Evolutionary conservation across 163 green algal species (phyloP), one percentile per base, ranked within the genome.

Genomic region (Prototheca stagnorum): DNA sequence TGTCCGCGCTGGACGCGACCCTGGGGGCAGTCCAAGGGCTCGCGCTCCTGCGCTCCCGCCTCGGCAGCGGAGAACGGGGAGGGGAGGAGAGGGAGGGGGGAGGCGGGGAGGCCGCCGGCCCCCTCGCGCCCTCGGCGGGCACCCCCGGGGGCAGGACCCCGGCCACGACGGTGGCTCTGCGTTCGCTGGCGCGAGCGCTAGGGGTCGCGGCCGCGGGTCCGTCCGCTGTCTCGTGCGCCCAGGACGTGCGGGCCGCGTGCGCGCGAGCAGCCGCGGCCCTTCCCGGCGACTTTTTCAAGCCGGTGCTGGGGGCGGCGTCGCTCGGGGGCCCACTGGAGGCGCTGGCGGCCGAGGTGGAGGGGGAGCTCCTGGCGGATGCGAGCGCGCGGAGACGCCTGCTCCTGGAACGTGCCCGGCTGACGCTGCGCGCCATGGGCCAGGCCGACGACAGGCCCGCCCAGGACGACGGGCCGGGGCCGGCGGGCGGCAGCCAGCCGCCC

Each of bases 331-430:
- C 24, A 3, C 36, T 68, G 20, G 27, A 39, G 16, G 3, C 44
- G 34, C 44, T 72, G 28, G 35, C 69, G 47, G 1, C n/a, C 3
- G 65, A 79, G 6, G 55, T 81, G 4, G 44, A 77, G 43, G 36
- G 20, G 3, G 62, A 43, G 34, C 45, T 79, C n/a, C 41, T 43
- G 0, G 26, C 28, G 0, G 74, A 83, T 53, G 73, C 76, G 37
- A 31, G 19, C 14, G 21, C 82, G 44, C 57, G 74, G 16, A 51
- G 74, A 20, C 60, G 51, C 35, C 82, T 83, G 74, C 62, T 83
- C 22, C 70, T 72, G 17, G 71, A 82, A 47, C 50, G 74, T 6
- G 61, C 58, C 25, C 67, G 62, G 27, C 69, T 77, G 17, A 75
- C 68, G 17, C 62, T 78, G 49, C 62, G 75, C 16, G 74, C 65